Conservation (phyloP, 257 asterid genomes). For the Cordia subcordata region DNA sequence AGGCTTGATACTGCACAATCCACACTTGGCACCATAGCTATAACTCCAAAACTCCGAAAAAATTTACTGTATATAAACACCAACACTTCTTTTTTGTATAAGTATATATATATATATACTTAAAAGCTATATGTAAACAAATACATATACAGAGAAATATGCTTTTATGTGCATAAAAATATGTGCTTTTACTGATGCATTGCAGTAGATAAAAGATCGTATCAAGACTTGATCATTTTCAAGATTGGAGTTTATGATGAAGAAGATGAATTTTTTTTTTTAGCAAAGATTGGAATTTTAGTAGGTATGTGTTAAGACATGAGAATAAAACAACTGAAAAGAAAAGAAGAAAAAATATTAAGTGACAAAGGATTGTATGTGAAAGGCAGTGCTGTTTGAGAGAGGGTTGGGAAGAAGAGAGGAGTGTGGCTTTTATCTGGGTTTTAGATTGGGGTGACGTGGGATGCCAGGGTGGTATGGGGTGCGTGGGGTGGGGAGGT, state of each 20-base stretch:
- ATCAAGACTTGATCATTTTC: too few species aligned
- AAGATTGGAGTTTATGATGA: too few species aligned
- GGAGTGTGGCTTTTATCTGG: not conserved
- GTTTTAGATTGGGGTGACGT: not conserved
- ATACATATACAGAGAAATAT: too few species aligned
- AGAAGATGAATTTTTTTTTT: not conserved
- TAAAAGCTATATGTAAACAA: too few species aligned
- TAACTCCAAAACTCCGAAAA: not conserved
- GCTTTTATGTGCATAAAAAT: too few species aligned
- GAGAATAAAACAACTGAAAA: not conserved
- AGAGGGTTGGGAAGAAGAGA: not conserved
- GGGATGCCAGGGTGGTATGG: not conserved
- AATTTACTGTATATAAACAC: too few species aligned
- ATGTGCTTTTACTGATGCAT: too few species aligned
- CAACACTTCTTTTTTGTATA: too few species aligned
- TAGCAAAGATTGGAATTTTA: not conserved
- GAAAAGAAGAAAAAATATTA: too few species aligned
- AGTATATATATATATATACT: too few species aligned
- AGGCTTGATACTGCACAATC: conserved; percentile 5
- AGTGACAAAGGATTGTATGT: not conserved
- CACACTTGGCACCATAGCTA: conserved; percentile 3
- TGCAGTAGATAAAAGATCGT: too few species aligned
- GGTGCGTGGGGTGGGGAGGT: too few species aligned
- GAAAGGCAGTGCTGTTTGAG: not conserved
- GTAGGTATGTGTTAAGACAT: not conserved